Evolutionary conservation across 2,329 filamentous ascomycete genomes (phyloP).

Genomic region (Dothidotthia symphoricarpi): DNA sequence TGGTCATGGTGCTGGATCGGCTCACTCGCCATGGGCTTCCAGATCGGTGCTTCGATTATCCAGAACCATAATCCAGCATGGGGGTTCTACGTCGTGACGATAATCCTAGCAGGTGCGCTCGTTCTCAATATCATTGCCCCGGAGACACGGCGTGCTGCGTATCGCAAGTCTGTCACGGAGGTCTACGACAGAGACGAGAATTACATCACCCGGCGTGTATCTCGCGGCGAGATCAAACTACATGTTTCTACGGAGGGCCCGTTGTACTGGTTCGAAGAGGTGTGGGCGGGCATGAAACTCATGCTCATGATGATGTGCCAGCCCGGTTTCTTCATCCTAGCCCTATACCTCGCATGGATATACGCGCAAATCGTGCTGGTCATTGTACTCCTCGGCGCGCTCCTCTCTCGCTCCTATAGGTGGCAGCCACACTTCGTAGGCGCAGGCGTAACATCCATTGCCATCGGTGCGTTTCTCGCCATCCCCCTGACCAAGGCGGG

Average conservation of each 20-base stretch:
- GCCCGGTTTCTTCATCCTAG: slow-evolving; percentile 69
- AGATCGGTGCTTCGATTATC: slow-evolving; percentile 69
- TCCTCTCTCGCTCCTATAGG: slow-evolving; percentile 67
- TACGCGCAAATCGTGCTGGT: slow-evolving; percentile 73
- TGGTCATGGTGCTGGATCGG: slow-evolving; percentile 73
- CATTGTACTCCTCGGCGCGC: slow-evolving; percentile 67
- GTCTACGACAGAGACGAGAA: slow-evolving; percentile 49
- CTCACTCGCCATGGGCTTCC: slow-evolving; percentile 68
- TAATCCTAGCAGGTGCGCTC: slow-evolving; percentile 63
- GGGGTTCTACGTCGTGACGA: slow-evolving; percentile 74
- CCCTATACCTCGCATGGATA: slow-evolving; percentile 74
- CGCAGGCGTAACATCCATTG: slow-evolving; percentile 63
- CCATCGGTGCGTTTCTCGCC: slow-evolving; percentile 66
- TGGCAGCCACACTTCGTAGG: slow-evolving; percentile 66
- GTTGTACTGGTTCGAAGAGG: slow-evolving; percentile 74
- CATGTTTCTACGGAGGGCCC: slow-evolving; percentile 70
- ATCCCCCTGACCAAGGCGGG: slow-evolving; percentile 73
- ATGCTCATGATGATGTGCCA: slow-evolving; percentile 70
- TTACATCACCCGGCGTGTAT: slow-evolving; percentile 55
- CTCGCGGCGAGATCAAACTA: slow-evolving; percentile 73
- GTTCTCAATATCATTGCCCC: slow-evolving; percentile 69
- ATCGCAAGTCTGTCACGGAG: slow-evolving; percentile 66
- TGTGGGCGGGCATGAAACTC: slow-evolving; percentile 67
- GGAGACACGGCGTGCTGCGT: slow-evolving; percentile 68
- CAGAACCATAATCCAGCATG: slow-evolving; percentile 62